phyloP scores from a whole-genome alignment of 345 rosid genomes.

The Melastoma malabathricum region DNA sequence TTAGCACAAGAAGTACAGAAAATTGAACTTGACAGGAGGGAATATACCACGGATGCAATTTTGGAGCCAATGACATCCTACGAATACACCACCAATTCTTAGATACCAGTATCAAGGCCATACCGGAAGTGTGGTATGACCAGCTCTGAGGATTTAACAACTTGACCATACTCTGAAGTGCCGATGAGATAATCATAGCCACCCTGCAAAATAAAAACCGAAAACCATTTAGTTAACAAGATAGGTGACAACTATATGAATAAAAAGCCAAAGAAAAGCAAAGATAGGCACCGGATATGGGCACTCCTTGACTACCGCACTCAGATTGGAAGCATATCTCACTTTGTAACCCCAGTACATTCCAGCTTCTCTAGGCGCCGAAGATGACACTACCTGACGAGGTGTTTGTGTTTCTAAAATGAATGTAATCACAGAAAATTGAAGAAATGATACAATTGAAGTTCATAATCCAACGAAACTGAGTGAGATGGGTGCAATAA shows the following conservation, averaged over 20 bases:
- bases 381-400: slow-evolving; percentile 49
- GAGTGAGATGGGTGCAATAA: too few relatives aligned
- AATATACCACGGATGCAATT: too few relatives aligned
- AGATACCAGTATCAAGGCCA: slow-evolving; percentile 2
- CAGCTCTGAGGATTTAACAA: slow-evolving; percentile 54
- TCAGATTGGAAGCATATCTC: slow-evolving; percentile 67
- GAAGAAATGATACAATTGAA: too few relatives aligned
- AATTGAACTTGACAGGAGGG: too few relatives aligned
- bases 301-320: slow-evolving; percentile 48
- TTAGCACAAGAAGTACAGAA: too few relatives aligned
- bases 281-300: slow-evolving; percentile 36
- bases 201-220: slow-evolving; percentile 36
- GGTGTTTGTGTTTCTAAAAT: slow-evolving; percentile 42
- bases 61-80: too few relatives aligned
- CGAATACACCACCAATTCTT: not conserved
- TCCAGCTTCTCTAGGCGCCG: slow-evolving; percentile 61
- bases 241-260: too few relatives aligned
- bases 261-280: too few relatives aligned
- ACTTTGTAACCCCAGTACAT: slow-evolving; percentile 90
- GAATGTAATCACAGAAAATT: too few relatives aligned
- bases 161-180: slow-evolving; percentile 92
- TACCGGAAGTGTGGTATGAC: slow-evolving; percentile 62
- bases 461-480: too few relatives aligned
- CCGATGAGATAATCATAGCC: slow-evolving; percentile 85
- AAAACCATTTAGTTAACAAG: not conserved